Percentiles rank a stretch among this genome's conserved stretches.
These are phyloP conservation scores for Hypholoma sublateritium DNA, from an alignment of 768 basidiomycete species.

Conservation along the genomic window DNA sequence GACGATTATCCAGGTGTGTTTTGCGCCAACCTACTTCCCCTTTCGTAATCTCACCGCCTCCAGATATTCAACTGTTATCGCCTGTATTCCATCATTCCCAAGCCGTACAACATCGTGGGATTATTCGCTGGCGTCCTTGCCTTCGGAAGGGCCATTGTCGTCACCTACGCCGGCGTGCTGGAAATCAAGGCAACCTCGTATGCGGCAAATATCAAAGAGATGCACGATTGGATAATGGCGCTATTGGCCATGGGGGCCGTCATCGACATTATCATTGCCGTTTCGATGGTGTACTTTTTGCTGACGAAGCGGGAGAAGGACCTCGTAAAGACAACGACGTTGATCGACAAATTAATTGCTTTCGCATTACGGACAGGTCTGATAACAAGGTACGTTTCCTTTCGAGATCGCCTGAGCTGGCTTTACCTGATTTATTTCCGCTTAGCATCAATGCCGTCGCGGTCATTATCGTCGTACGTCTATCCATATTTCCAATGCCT, in stretches of 20 bases:
- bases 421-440: not conserved
- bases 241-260: constrained; percentile 25
- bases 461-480: not conserved
- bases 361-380: not conserved
- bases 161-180: not conserved
- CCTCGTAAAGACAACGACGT: not conserved
- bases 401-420: no score
- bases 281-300: constrained; percentile 25
- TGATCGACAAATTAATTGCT: not conserved
- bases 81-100: constrained; percentile 23
- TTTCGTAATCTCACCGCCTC: no score
- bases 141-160: constrained; percentile 12
- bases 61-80: constrained; percentile 30
- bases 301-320: not conserved
- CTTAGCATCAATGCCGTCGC: not conserved
- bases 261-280: constrained; percentile 27
- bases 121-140: constrained; percentile 21
- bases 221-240: constrained; percentile 21
- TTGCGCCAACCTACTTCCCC: no score
- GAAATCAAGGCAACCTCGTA: constrained; percentile 21
- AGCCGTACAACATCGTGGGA: constrained; percentile 22
- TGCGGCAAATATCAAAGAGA: constrained; percentile 16
- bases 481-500: not conserved
- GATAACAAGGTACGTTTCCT: not conserved
- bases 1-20: constrained; percentile 23